Conservation (phyloP, 768 basidiomycete genomes). For the Hygrocybe coccinea region DNA sequence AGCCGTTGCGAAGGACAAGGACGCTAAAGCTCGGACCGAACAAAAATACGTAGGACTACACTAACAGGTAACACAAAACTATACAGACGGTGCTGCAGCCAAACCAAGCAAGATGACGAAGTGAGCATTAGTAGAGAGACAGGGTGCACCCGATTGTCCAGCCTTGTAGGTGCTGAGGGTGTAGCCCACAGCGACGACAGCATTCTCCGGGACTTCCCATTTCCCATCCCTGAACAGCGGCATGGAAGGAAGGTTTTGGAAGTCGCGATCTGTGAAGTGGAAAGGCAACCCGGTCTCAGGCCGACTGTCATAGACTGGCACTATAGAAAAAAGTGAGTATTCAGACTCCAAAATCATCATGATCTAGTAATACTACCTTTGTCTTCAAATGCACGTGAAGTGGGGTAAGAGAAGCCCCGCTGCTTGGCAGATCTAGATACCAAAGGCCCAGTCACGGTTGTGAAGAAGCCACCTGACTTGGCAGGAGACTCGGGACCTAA, state of each 20-base stretch:
- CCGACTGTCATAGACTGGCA: constrained; percentile 9
- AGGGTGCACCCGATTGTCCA: background rate
- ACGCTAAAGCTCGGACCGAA: too few species aligned
- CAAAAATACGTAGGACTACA: too few species aligned
- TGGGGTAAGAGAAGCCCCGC: background rate
- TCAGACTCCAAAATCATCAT: background rate
- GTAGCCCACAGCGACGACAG: constrained; percentile 5
- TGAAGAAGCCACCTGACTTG: background rate
- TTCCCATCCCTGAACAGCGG: constrained; percentile 1
- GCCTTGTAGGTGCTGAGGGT: constrained; percentile 1
- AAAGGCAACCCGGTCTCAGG: constrained; percentile 1
- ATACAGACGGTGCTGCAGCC: background rate
- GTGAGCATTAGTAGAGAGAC: constrained; percentile 8
- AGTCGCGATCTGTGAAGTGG: constrained; percentile 5
- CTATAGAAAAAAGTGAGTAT: constrained; percentile 2
- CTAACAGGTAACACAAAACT: background rate
- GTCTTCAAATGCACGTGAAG: background rate
- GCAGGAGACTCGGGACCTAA: background rate
- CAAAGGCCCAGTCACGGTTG: background rate
- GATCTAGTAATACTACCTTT: background rate
- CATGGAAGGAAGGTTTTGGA: background rate
- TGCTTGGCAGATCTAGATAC: background rate
- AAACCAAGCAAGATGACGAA: constrained; percentile 11
- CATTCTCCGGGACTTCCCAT: constrained; percentile 3
- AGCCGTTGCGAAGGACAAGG: too few species aligned